Conservation (phyloP, 2,329 filamentous ascomycete genomes). For the Fonsecaea monophora region DNA sequence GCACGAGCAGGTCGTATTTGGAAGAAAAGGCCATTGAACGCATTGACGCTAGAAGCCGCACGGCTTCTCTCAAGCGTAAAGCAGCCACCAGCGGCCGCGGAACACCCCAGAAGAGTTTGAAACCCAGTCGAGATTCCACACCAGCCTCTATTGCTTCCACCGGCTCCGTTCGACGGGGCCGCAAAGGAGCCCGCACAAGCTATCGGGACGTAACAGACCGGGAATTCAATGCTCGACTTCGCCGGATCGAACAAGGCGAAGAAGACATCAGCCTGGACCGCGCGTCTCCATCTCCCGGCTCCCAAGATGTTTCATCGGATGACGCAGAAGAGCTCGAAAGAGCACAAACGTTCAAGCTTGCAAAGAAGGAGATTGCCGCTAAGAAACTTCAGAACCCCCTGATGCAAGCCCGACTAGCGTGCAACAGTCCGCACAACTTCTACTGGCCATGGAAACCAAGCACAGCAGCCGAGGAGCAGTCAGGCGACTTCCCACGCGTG, state of each 20-base stretch:
- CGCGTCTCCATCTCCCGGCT: conserved; percentile 34
- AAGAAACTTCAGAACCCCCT: conserved; percentile 95
- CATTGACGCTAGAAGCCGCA: conserved; percentile 52
- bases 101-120: conserved; percentile 72
- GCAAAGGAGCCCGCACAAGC: conserved; percentile 57
- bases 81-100: conserved; percentile 51
- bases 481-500: conserved; percentile 61
- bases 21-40: conserved; percentile 59
- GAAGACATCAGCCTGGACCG: conserved; percentile 51
- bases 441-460: conserved; percentile 79
- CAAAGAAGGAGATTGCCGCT: conserved; percentile 80
- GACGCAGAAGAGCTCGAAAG: conserved; percentile 46
- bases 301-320: conserved; percentile 27
- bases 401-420: conserved; percentile 88
- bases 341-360: conserved; percentile 43
- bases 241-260: conserved; percentile 58
- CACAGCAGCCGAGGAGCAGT: conserved; percentile 67
- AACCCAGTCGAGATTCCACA: conserved; percentile 76
- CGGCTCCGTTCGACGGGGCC: conserved; percentile 59
- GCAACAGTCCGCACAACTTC: conserved; percentile 95
- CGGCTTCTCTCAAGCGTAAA: conserved; percentile 65
- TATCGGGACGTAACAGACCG: conserved; percentile 78
- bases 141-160: conserved; percentile 63
- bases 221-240: conserved; percentile 76
- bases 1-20: conserved; percentile 64